Evolutionary conservation across 345 rosid genomes (phyloP), one percentile per base, ranked within the genome.

Genomic region (Moricandia moricandioides): DNA sequence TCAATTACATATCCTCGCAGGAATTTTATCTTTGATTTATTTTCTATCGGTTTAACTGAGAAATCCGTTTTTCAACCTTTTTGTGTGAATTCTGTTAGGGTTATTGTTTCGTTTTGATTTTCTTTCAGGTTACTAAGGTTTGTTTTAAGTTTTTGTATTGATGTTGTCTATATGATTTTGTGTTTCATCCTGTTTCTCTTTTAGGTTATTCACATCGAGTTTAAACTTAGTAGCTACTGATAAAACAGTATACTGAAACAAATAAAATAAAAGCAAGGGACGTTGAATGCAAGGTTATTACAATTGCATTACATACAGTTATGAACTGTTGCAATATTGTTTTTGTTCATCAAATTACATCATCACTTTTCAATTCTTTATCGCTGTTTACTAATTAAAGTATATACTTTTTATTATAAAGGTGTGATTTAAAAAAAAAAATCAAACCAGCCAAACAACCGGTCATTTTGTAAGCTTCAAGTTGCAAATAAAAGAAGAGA

Each of bases 401-500:
- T 4, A 45, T 27, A 27, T 27, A 27, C 29, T n/a, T 1, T 27
- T 2, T 29, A 4, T 29, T 29, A 0, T 29, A 54, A 37, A 21
- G 14, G 31, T 40, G 10, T 45, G 51, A 31, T 31, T 21, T 21
- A 21, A 2, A 0, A 47, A 8, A 47, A 8, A 57, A 24, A 31
- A 33, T 65, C 34, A 51, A 57, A 34, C 47, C 62, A 71, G 54
- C 71, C 72, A 65, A 71, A 64, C 70, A 65, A 57, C 45, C 49
- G 34, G 75, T 70, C 80, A 47, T 33, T 64, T 8, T 45, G 67
- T 67, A 77, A 65, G 76, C 58, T 77, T 77, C 75, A 71, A 77
- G 80, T 70, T 65, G 51, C 34, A 56, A 52, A n/a, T 27, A 57
- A 17, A 54, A 21, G 59, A 7, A 64, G 57, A 57, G 37, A 69